These are phyloP conservation scores for Scleroderma citrinum DNA, from an alignment of 768 basidiomycete genomes.

Conservation along the genomic window DNA sequence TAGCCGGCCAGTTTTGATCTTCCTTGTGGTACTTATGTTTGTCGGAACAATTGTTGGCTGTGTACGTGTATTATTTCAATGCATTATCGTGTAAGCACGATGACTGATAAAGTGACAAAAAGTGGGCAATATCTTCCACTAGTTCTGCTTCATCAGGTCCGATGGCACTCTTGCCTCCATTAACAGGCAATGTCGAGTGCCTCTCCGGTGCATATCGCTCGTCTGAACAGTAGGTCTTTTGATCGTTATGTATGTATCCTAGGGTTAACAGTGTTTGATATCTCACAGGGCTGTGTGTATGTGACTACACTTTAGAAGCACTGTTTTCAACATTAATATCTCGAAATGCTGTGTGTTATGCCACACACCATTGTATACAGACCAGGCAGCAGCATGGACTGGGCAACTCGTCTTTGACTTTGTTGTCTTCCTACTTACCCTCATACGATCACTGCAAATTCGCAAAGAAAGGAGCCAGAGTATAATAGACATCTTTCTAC, in stretches of 20 bases:
- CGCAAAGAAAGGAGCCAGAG: neutral
- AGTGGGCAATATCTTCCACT: slow-evolving; percentile 10
- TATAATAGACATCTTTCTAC: slow-evolving; percentile 9
- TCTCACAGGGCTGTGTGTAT: neutral
- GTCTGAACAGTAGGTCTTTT: slow-evolving; percentile 4
- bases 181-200: neutral
- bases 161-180: neutral
- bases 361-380: neutral
- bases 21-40: neutral
- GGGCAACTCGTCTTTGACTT: slow-evolving; percentile 16
- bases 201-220: neutral
- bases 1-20: slow-evolving; percentile 4
- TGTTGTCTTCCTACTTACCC: slow-evolving; percentile 17
- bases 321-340: neutral
- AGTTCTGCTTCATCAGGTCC: slow-evolving; percentile 1
- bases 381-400: slow-evolving; percentile 4
- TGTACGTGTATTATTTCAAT: slow-evolving; percentile 4
- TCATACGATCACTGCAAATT: slow-evolving; percentile 8
- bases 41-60: neutral
- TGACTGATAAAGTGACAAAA: neutral
- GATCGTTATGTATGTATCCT: neutral
- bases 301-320: neutral
- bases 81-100: neutral
- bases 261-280: neutral
- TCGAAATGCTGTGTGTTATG: neutral